Base-by-base conservation (phyloP, 108 stramenopile genomes). In the Conticribra weissflogii region DNA sequence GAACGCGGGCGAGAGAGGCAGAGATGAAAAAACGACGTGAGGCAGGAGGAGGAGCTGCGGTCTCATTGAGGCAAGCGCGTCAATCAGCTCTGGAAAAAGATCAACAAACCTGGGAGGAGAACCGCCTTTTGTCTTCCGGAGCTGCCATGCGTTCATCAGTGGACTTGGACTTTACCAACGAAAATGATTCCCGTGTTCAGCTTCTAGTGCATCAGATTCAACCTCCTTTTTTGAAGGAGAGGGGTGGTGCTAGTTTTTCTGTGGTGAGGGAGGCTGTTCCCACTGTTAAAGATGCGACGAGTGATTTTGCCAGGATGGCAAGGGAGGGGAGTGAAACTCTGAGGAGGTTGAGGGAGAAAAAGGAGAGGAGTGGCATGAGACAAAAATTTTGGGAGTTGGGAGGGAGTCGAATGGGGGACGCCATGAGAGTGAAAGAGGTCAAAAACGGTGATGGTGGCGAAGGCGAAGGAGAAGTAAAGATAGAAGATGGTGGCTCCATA, bases 361-460 rank as follows among this genome's bases (percentile, higher is more conserved):
- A 95, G 56, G 96, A 97, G 33, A 82, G 90, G 76, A 83, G 83
- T 34, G 83, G 91, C 36, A 98, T 98, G 97, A 81, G 97, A 33
- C 91, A 98, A 71, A 89, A 95, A 68, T 99, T 98, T 80, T 99
- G 98, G 98, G 97, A 99, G 79, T 74, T 99, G 33, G 98, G 98
- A 31, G 98, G 98, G 8, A 89, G 86, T 51, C 79, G 88, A 29
- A 98, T 98, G 96, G 98, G 97, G 58, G 66, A 96, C 25, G 97
- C 92, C 2, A 91, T 97, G 57, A 90, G 96, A 23, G 82, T 96
- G 23, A 83, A 81, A 67, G 83, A 83, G 28, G 63, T 50, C 21
- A 59, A 70, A 52, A 55, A 72, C 3, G 67, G 68, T n/a, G 44
- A 44, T 36, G 50, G 61, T 19, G 71, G 57, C 12, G 36, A 80